Percentiles rank a stretch among this genome's conserved stretches.
These are phyloP conservation scores for Hemileccinum rubropunctum DNA, from an alignment of 768 basidiomycete species.

Conservation along the genomic window DNA sequence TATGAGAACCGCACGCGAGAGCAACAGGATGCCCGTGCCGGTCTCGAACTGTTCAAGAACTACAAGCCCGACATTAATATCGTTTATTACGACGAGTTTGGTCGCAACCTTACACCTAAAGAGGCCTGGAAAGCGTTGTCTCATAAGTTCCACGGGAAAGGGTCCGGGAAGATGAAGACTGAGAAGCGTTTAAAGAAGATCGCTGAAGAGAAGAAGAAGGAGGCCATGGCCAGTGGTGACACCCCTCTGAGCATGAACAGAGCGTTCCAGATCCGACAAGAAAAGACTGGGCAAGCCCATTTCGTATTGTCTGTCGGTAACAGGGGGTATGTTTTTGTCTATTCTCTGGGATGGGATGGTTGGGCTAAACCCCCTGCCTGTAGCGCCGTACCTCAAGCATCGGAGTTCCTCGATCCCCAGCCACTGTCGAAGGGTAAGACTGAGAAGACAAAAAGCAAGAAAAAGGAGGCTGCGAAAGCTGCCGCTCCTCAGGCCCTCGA, in stretches of 20 bases:
- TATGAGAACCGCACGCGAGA: constrained; percentile 92
- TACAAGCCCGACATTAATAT: constrained; percentile 98
- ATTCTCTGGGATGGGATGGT: background rate
- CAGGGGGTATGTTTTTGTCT: constrained; percentile 60
- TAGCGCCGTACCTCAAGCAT: constrained; percentile 84
- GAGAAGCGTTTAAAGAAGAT: constrained; percentile 97
- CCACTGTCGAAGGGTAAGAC: constrained; percentile 82
- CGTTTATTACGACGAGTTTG: constrained; percentile 96
- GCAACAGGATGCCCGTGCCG: constrained; percentile 83
- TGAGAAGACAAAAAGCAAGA: constrained; percentile 78
- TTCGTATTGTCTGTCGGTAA: constrained; percentile 95
- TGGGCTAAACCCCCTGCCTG: constrained; percentile 10
- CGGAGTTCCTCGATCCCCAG: constrained; percentile 77
- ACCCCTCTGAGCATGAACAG: constrained; percentile 93
- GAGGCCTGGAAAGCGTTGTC: constrained; percentile 99
- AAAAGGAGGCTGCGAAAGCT: constrained; percentile 59
- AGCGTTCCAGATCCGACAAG: constrained; percentile 90
- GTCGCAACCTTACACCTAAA: constrained; percentile 81
- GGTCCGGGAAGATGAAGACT: constrained; percentile 94
- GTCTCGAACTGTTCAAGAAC: constrained; percentile 79
- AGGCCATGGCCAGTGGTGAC: constrained; percentile 92
- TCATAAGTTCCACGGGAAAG: constrained; percentile 98
- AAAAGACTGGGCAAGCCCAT: constrained; percentile 93
- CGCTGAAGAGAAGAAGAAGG: constrained; percentile 93
- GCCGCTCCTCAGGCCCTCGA: constrained; percentile 45